Percentiles rank a stretch among this genome's conserved stretches.
Evolutionary conservation across 768 basidiomycete genomes (phyloP).

Genomic region (Russula lepida): DNA sequence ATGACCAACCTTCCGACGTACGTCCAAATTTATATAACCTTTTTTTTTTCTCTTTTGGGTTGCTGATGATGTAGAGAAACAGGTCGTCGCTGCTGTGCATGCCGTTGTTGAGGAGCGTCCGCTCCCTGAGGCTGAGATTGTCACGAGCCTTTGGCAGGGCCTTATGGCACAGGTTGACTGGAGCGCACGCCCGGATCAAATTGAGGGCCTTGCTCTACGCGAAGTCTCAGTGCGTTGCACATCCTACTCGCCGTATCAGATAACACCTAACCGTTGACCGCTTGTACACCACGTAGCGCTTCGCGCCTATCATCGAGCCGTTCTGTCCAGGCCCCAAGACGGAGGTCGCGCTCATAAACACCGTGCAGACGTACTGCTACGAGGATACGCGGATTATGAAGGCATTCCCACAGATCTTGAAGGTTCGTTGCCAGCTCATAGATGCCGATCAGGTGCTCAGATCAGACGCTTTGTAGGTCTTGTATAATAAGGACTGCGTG

Average conservation of each 20-base stretch:
- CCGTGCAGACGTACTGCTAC: conserved; percentile 92
- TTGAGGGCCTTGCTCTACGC: conserved; percentile 79
- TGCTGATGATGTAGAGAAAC: neutral
- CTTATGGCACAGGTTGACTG: conserved; percentile 84
- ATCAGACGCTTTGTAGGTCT: conserved; percentile 42
- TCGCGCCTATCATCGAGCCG: conserved; percentile 76
- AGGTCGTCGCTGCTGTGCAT: conserved; percentile 77
- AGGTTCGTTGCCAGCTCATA: conserved; percentile 37
- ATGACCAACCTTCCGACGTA: conserved; percentile 63
- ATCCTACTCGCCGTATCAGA: neutral
- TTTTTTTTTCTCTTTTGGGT: neutral
- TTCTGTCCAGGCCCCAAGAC: conserved; percentile 87
- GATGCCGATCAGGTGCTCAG: neutral
- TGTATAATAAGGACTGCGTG: conserved; percentile 94
- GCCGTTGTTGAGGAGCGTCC: conserved; percentile 64
- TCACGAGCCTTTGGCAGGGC: conserved; percentile 88
- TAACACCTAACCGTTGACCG: neutral
- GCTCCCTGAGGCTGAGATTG: conserved; percentile 79
- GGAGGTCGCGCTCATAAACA: conserved; percentile 90
- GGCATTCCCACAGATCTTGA: conserved; percentile 90
- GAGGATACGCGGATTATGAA: conserved; percentile 94
- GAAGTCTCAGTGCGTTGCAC: conserved; percentile 66
- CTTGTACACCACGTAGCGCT: conserved; percentile 46
- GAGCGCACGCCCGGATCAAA: conserved; percentile 84
- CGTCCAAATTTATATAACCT: conserved; percentile 22